Conservation (phyloP, 768 basidiomycete species). For the Terana coerulea region DNA sequence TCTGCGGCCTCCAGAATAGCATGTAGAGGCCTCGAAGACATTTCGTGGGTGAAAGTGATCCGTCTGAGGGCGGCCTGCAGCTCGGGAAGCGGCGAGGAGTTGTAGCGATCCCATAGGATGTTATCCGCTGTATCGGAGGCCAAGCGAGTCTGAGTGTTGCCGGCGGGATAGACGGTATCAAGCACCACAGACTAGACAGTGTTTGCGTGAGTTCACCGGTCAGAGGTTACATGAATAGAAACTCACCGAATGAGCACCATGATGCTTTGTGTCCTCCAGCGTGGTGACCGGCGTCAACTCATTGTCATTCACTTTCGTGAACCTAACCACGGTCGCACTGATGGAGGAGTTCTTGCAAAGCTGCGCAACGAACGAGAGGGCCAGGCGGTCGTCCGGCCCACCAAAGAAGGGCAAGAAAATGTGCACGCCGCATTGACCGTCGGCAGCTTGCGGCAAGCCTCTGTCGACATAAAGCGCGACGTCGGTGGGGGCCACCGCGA, state of each 20-base stretch:
- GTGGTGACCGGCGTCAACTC: conserved; percentile 28
- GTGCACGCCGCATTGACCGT: conserved; percentile 42
- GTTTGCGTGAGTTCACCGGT: not conserved
- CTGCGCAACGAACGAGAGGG: conserved; percentile 78
- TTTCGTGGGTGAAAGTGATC: conserved; percentile 53
- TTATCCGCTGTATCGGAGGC: conserved; percentile 58
- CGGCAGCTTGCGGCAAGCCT: conserved; percentile 36
- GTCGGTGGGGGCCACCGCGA: conserved; percentile 65
- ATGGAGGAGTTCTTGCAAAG: conserved; percentile 61
- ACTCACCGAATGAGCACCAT: not conserved
- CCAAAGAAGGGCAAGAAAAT: conserved; percentile 91
- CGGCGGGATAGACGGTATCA: conserved; percentile 71
- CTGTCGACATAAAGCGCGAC: conserved; percentile 87
- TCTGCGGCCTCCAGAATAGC: conserved; percentile 42
- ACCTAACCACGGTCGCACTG: conserved; percentile 69
- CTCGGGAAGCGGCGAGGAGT: not conserved
- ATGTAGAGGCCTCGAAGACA: conserved; percentile 54
- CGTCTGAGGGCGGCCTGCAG: conserved; percentile 49
- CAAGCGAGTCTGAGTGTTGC: conserved; percentile 60
- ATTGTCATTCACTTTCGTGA: conserved; percentile 40
- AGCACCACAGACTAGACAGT: conserved; percentile 42
- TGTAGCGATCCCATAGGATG: conserved; percentile 14
- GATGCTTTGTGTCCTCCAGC: conserved; percentile 24
- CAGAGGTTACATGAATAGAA: not conserved
- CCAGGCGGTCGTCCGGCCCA: conserved; percentile 89